Base-by-base conservation (phyloP, 352 stramenopile genomes). In the Poterioochromonas sp. region DNA sequence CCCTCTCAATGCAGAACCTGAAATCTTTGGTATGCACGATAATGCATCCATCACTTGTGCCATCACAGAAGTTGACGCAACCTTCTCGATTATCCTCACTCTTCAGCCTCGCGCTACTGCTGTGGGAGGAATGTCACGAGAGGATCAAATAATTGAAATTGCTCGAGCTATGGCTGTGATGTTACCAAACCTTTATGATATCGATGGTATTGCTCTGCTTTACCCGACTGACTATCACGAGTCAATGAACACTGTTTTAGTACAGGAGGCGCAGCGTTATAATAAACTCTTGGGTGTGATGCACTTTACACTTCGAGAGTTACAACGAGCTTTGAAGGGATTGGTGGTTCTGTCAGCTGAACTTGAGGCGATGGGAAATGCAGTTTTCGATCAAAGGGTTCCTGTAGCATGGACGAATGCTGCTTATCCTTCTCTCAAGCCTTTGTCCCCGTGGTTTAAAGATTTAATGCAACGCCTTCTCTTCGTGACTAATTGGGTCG, bases 381-480 rank as follows among this genome's bases (percentile, higher is more conserved):
- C 87, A 58, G 94, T 96, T 87, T 89, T 95, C 37, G 93, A 93
- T 53, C 90, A 90, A 8, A 77, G 80, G 71, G 91, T 96, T 35
- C 91, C 91, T 0, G 70, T 81, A 0, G 82, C 90, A 22, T 96
- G 91, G 91, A 96, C 91, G 0, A 90, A 89, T 29, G 92, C 98
- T 83, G 98, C 98, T 80, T 97, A 90, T 80, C 98, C 94, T 93
- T 95, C 97, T 69, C 70, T 97, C 29, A 90, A 93, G 0, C 97
- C 91, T 29, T 87, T 99, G 18, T 92, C 93, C 0, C 87, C 97
- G 26, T 99, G 95, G 95, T 98, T 98, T 81, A 93, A 92, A 63
- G 97, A 91, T 65, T 85, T 99, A 11, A 87, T 97, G 35, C 92
- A 89, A 34, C 88, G 95, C 64, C 90, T 98, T 83, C 89, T 97